Base-by-base conservation (phyloP, 768 basidiomycete species). In the Plicaturopsis crispa region DNA sequence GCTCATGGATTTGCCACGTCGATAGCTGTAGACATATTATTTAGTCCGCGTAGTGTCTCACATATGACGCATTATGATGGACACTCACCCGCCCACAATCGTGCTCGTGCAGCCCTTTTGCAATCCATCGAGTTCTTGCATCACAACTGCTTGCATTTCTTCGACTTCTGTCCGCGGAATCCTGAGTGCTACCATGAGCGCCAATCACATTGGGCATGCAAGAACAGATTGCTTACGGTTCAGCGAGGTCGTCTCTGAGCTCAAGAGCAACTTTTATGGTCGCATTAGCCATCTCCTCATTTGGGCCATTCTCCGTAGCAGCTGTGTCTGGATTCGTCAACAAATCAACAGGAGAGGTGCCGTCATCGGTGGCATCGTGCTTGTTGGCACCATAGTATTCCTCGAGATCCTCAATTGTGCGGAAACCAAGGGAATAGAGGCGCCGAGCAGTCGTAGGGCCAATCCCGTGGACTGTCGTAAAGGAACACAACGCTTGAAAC, bases 121-220 rank as follows among this genome's bases (percentile, higher is more conserved):
- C 6, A 94, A 53, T 8, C 55, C 52, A 10, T 70, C 67, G 20
- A 94, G 57, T 49, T 90, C 79, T n/a, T 56, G 54, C 72, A 78
- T 75, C 4, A 94, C 73, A 7, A 75, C 62, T 1, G 50, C 50
- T n/a, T 76, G 72, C 41, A 94, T 90, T 48, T 82, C 75, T 41
- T 88, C 80, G 1, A 87, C 85, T 54, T 96, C 89, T 0, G 58
- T 63, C 5, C 88, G 65, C 1, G 85, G 67, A 24, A 94, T 91
- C 52, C 77, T 81, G 40, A n/a, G 19, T 14, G 5, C 4, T 10
- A 26, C 2, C 17, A 19, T 17, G 6, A 24, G 20, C 4, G 32
- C 26, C 2, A 12, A 34, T 34, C 13, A 28, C 14, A 36, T 10
- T 24, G 35, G 23, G 20, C 23, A 36, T 34, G 18, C 18, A 31